These are phyloP conservation scores for Ramichloridium luteum DNA, from an alignment of 2,329 filamentous ascomycete genomes.

Conservation along the genomic window DNA sequence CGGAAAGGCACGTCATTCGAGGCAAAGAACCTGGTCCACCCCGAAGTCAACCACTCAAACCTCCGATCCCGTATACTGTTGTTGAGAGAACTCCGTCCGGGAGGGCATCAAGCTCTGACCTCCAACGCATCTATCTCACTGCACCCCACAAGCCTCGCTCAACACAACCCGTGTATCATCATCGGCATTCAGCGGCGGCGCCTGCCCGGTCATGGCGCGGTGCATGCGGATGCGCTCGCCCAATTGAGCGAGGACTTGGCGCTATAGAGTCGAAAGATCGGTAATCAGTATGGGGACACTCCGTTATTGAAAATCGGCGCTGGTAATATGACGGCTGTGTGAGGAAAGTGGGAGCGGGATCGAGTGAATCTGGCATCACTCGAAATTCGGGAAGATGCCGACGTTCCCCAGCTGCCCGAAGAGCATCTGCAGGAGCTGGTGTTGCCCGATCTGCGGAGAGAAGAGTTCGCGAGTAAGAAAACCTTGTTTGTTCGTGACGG, in stretches of 20 bases:
- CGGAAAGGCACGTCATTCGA: too few species aligned
- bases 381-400: constrained; percentile 11
- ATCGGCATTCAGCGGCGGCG: not conserved
- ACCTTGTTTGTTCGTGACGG: not conserved
- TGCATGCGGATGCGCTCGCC: not conserved
- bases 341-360: too few species aligned
- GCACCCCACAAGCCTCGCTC: not conserved
- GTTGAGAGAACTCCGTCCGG: too few species aligned
- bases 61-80: too few species aligned
- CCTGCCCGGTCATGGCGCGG: not conserved
- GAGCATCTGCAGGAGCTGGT: constrained; percentile 18
- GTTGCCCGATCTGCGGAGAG: constrained; percentile 14
- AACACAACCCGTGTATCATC: not conserved
- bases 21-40: too few species aligned
- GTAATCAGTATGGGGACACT: too few species aligned
- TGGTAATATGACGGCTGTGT: too few species aligned
- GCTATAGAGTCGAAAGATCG: too few species aligned
- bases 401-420: constrained; percentile 17
- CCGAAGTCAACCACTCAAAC: too few species aligned
- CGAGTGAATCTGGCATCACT: too few species aligned
- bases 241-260: not conserved
- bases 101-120: too few species aligned
- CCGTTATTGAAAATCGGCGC: too few species aligned
- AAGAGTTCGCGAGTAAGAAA: constrained; percentile 1
- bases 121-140: not conserved